Evolutionary conservation across 2,329 filamentous ascomycete genomes (phyloP), one percentile per base, ranked within the genome.

Genomic region (Stenocarpella maydis): DNA sequence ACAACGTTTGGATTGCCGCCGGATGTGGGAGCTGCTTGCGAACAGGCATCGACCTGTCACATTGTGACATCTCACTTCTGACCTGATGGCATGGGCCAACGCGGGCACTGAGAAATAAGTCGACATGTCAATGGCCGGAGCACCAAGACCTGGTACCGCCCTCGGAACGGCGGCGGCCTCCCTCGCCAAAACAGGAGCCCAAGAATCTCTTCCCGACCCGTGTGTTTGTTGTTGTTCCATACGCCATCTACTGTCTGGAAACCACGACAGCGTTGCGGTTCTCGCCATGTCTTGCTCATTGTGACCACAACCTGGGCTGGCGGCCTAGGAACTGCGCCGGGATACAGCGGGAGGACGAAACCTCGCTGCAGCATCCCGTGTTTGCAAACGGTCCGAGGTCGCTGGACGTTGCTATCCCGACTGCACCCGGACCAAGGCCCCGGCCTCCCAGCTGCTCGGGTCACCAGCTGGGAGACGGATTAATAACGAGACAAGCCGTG

Each of bases 31-130:
- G 49, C 41, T 28, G 41, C 52, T 67, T 58, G 52, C 39, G 41
- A 58, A 63, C 65, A 67, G 28, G 34, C 52, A 58, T 37, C 65
- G 52, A 67, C 65, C n/a, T 58, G 21, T 58, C 49, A 55, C 19
- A 47, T 55, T 58, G 52, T 67, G 52, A 67, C 31, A 67, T 58
- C 41, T 67, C 65, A 67, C 65, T 50, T 58, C 31, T 17, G 28
- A 41, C 65, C 31, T 17, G 8, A 39, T n/a, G 28, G 24, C 41
- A 55, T 58, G 65, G 65, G 52, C 28, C 52, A 43, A 58, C 50
- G 58, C 21, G 65, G 53, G 24, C 43, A 37, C 34, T 31, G 34
- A 61, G 53, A 39, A 53, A 53, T 43, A 52, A 52, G 24, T 19
- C 37, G 41, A 53, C 41, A 60, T 37, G 47, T 28, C 55, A 64